Evolutionary conservation across 2,329 filamentous ascomycete species (phyloP).

Genomic region (Elsinoe batatas): DNA sequence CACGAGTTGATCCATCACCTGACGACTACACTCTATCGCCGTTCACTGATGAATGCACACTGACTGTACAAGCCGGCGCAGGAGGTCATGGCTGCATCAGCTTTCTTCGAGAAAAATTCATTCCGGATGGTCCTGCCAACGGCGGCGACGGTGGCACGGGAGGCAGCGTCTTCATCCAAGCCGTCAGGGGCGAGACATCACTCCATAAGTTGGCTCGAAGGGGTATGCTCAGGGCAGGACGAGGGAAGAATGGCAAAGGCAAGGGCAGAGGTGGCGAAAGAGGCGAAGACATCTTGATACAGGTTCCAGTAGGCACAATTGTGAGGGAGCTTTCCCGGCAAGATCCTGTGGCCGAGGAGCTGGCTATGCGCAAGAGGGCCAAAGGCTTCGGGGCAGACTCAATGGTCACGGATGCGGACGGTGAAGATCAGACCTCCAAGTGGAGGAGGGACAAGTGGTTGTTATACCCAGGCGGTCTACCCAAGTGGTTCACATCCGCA

Average conservation of each 20-base stretch:
- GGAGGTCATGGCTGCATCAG: conserved; percentile 92
- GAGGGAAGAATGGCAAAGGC: conserved; percentile 70
- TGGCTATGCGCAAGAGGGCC: conserved; percentile 27
- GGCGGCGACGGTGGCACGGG: conserved; percentile 89
- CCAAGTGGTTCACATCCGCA: conserved; percentile 55
- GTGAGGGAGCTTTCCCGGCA: conserved; percentile 69
- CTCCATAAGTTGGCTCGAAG: conserved; percentile 80
- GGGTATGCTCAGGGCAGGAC: conserved; percentile 62
- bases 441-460: conserved; percentile 65
- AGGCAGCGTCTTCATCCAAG: conserved; percentile 89
- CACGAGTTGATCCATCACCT: conserved; percentile 66
- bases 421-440: conserved; percentile 28
- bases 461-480: conserved; percentile 69
- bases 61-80: conserved; percentile 66
- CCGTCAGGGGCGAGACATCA: conserved; percentile 80
- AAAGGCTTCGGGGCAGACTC: conserved; percentile 22
- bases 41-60: conserved; percentile 76
- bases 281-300: conserved; percentile 78
- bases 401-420: conserved; percentile 23
- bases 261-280: conserved; percentile 63
- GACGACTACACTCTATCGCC: conserved; percentile 74
- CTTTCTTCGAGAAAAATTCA: conserved; percentile 82
- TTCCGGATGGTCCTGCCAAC: conserved; percentile 82
- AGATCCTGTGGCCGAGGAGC: conserved; percentile 66
- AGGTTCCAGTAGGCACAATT: conserved; percentile 87